A percentile compares a stretch with the other conserved stretches of the same genome.
Evolutionary conservation across 1,284 basidiomycete species (phyloP).

Genomic region (Irpex sp.): DNA sequence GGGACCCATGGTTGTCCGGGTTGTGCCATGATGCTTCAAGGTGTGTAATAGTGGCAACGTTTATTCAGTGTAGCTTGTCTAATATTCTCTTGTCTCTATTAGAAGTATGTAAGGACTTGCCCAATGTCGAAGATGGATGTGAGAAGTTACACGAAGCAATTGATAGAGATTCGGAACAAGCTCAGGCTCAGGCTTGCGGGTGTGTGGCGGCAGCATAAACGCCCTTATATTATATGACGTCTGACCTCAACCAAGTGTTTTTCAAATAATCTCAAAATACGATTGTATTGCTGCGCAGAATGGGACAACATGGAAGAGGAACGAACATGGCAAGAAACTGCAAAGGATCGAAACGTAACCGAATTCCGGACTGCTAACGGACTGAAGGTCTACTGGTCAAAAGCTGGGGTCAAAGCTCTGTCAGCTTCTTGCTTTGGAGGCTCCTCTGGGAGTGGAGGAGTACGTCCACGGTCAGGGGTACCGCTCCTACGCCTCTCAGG

Average conservation of each 20-base stretch:
- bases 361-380: background rate
- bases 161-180: too few species aligned
- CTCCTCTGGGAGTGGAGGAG: conserved; percentile 40
- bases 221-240: background rate
- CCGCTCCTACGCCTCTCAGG: conserved; percentile 48
- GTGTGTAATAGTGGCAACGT: too few species aligned
- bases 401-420: conserved; percentile 46
- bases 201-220: background rate
- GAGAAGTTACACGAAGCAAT: too few species aligned
- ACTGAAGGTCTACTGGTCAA: conserved; percentile 13
- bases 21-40: conserved; percentile 1
- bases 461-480: conserved; percentile 45
- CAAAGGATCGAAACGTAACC: background rate
- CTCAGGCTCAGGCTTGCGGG: too few species aligned
- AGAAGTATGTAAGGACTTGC: too few species aligned
- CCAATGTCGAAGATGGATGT: too few species aligned
- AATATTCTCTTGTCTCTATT: too few species aligned
- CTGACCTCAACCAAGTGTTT: background rate
- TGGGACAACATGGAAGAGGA: background rate
- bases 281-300: background rate
- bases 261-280: background rate
- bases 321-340: background rate
- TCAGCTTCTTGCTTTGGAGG: conserved; percentile 45
- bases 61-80: too few species aligned
- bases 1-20: conserved; percentile 21